Percentiles rank a stretch among this genome's conserved stretches.
Evolutionary conservation across 2,329 filamentous ascomycete genomes (phyloP).

Genomic region (Camillea tinctor): DNA sequence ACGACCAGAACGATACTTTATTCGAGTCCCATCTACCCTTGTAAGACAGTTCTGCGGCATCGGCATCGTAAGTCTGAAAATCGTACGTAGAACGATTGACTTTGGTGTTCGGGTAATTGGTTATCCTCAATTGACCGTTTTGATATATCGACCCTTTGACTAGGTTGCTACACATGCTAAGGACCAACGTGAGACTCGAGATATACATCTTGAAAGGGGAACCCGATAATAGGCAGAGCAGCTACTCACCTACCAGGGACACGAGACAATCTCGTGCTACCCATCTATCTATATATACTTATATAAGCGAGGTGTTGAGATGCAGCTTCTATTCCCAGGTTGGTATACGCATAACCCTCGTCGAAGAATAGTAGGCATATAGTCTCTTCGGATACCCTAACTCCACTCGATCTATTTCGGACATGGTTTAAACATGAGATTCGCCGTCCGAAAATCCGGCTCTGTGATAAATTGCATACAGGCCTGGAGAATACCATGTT

Average conservation of each 20-base stretch:
- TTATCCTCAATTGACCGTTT: conserved; percentile 41
- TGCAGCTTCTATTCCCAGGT: too few relatives aligned
- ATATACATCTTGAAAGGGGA: conserved; percentile 14
- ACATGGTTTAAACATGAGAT: background rate
- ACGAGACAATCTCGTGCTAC: background rate
- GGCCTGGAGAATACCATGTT: background rate
- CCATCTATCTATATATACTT: background rate
- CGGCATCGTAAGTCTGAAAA: conserved; percentile 47
- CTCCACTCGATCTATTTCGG: background rate
- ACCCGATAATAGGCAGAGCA: background rate
- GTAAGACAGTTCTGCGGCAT: conserved; percentile 56
- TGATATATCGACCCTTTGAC: conserved; percentile 36
- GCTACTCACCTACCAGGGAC: background rate
- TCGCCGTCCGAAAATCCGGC: background rate
- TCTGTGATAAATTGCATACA: background rate
- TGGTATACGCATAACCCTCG: background rate
- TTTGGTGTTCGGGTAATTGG: conserved; percentile 41
- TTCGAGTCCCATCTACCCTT: conserved; percentile 63
- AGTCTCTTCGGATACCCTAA: background rate
- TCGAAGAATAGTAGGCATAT: background rate
- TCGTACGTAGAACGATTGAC: conserved; percentile 34
- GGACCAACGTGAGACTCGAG: conserved; percentile 6
- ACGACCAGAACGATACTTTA: conserved; percentile 61
- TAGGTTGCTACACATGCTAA: conserved; percentile 14
- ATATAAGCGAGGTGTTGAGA: background rate